Evolutionary conservation across 768 basidiomycete genomes (phyloP), one percentile per base, ranked within the genome.

Genomic region (Cubamyces lactineus): DNA sequence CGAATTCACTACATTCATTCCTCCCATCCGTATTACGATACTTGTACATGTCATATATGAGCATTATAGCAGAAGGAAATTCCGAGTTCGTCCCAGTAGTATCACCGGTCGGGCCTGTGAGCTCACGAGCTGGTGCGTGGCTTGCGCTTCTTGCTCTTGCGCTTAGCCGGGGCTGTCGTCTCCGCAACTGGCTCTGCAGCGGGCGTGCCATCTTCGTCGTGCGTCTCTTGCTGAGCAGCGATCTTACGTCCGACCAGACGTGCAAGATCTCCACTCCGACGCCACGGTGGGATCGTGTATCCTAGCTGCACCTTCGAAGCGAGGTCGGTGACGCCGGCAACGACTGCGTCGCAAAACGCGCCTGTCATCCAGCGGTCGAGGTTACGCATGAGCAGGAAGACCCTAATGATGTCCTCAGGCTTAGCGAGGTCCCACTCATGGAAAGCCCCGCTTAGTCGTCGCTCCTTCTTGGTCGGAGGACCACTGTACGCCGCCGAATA

Each of bases 381-480:
- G 59, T 85, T 83, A 53, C 78, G 77, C 51, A 84, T 74, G 16
- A 85, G 70, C 56, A 84, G 77, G 72, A 79, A 83, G 11, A 85
- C 76, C 62, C 79, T 66, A 1, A 82, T 71, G 48, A 84, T 84
- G 59, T 83, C 78, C 38, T 71, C 70, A 0, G 82, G 78, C 7
- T 68, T 66, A 26, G 79, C 75, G 46, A 86, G 66, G 24, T 78
- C 69, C 84, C 85, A 84, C 65, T 84, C 79, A 57, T 82, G 76
- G 67, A 81, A 83, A 9, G 72, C 57, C 61, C 64, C 67, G 49
- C 16, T 68, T 65, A 52, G 55, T 67, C 57, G 46, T 38, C 40
- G 67, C 66, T 23, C 8, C 9, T 12, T 68, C 66, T 41, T 60
- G 41, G 30, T 56, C 1, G 60, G 53, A 24, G 46, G 34, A 38